Evolutionary conservation across 768 basidiomycete species (phyloP), one percentile per base, ranked within the genome.

Genomic region (Russula foetens): DNA sequence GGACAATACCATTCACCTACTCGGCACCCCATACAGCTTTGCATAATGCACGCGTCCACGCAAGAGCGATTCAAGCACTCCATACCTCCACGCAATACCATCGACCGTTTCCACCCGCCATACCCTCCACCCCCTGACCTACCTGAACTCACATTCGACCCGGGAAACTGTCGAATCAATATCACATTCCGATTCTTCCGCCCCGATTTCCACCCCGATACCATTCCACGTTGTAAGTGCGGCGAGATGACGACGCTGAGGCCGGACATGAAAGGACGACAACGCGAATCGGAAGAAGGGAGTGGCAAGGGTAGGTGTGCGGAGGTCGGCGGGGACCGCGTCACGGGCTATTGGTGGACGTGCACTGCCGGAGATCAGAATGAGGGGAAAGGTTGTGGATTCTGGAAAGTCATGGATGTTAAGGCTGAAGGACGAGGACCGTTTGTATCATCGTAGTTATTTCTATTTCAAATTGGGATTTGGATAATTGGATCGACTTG

Each of bases 141-240:
- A 28, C 60, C 64, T 17, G 50, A 57, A 17, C 49, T 64, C 33
- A 14, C 50, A 21, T 53, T 68, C 45, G 59, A 70, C 67, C 26
- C 71, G 56, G 28, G 66, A 56, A 46, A 61, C 61, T 49, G 60
- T 50, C 23, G 60, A 31, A 90, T 92, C 67, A 92, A 92, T 66
- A 85, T 92, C 58, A 92, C 90, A 0, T 92, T 92, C 69, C 80
- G 91, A 17, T 92, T 92, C 69, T 92, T 86, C 65, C 81, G 91
- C 56, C 91, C 91, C 7, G 90, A 92, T 72, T 92, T 88, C 69
- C 75, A 76, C 24, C 81, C 90, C 4, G 68, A 74, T 24, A 82
- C 73, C 41, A 89, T 81, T 1, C 90, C 90, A 1, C 77, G 77
- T 46, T 92, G 91, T 67, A 81, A 84, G 66, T 92, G 90, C 68